Percentiles rank a stretch among this genome's conserved stretches.
Conservation (phyloP, 73 alveolate species). For the Paraurostyla sp. region DNA sequence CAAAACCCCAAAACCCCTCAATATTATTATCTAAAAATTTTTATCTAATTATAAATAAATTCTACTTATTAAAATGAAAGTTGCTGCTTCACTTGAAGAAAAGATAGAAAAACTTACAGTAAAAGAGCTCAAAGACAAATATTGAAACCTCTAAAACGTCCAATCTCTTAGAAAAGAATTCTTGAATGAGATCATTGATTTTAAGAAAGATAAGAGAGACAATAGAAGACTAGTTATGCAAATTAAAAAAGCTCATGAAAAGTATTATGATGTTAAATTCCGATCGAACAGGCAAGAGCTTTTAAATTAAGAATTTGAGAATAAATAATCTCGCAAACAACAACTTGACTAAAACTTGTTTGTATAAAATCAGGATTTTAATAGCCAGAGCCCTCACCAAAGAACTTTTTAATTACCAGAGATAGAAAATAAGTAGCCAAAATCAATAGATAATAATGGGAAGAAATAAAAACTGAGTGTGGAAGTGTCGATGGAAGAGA, state of each 20-base stretch:
- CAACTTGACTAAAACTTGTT: too few species aligned
- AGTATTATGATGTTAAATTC: constrained; percentile 22
- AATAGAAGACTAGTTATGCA: constrained; percentile 1
- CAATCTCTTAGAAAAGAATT: neutral
- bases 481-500: neutral
- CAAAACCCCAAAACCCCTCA: too few species aligned
- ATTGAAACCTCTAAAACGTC: neutral
- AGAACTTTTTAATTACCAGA: too few species aligned
- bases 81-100: neutral
- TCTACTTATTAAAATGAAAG: constrained; percentile 36
- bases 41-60: too few species aligned
- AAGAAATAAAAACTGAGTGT: neutral
- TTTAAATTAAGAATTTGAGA: neutral
- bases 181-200: neutral
- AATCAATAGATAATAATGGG: too few species aligned
- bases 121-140: constrained; percentile 13
- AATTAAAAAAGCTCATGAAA: constrained; percentile 29
- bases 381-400: too few species aligned
- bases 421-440: too few species aligned
- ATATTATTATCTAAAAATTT: too few species aligned
- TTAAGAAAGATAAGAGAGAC: constrained; percentile 10
- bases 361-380: too few species aligned
- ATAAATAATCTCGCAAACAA: too few species aligned
- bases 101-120: neutral
- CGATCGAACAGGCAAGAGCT: neutral